Evolutionary conservation across 1,284 basidiomycete species (phyloP).

Genomic region (Leccinum pachyderme): DNA sequence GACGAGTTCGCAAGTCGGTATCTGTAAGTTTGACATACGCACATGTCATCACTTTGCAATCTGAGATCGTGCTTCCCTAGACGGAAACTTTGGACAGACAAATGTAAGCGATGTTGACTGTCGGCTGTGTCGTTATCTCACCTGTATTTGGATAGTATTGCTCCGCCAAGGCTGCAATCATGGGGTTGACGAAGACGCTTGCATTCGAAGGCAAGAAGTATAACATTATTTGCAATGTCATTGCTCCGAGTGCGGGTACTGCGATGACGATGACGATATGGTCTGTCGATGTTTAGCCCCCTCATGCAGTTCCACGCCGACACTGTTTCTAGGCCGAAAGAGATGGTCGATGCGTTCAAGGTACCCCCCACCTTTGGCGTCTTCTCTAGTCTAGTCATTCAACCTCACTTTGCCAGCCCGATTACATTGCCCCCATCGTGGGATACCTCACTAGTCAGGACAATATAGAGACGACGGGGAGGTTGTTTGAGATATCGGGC

Average conservation of each 20-base stretch:
- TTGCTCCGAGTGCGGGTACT: slow-evolving; percentile 89
- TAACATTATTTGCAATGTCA: slow-evolving; percentile 84
- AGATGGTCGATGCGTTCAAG: slow-evolving; percentile 95
- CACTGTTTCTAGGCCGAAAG: slow-evolving; percentile 62
- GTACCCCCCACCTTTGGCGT: slow-evolving; percentile 32
- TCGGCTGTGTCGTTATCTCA: slow-evolving; percentile 4
- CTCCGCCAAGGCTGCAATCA: slow-evolving; percentile 92
- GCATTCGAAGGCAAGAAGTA: slow-evolving; percentile 93
- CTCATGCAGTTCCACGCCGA: neutral
- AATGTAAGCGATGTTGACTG: slow-evolving; percentile 49
- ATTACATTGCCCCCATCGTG: slow-evolving; percentile 89
- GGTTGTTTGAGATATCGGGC: slow-evolving; percentile 86
- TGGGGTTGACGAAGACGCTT: slow-evolving; percentile 86
- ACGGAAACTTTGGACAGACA: slow-evolving; percentile 93
- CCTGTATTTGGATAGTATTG: slow-evolving; percentile 57
- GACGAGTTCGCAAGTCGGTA: slow-evolving; percentile 90
- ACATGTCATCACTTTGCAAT: slow-evolving; percentile 1
- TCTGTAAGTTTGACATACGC: slow-evolving; percentile 57
- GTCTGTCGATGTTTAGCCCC: slow-evolving; percentile 34
- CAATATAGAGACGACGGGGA: slow-evolving; percentile 74
- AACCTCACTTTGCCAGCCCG: slow-evolving; percentile 55
- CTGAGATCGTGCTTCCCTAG: slow-evolving; percentile 37
- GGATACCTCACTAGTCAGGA: slow-evolving; percentile 88
- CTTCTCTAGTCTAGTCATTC: neutral
- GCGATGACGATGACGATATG: slow-evolving; percentile 89